Percentiles rank a stretch among this genome's conserved stretches.
Evolutionary conservation across 805 yeast species (phyloP).

Genomic region (Starmerella etchellsii): DNA sequence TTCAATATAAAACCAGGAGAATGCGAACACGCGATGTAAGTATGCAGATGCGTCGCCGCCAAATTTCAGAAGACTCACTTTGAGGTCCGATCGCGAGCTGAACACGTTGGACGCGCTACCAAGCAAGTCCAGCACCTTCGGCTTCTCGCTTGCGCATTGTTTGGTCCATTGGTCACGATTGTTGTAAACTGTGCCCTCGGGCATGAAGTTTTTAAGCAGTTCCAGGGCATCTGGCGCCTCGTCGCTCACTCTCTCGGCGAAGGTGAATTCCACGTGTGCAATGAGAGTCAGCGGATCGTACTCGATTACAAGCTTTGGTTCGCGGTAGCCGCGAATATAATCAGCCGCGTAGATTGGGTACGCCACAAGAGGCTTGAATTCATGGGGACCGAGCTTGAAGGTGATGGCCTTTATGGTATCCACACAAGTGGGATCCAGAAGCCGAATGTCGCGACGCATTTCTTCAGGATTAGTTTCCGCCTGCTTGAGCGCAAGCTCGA

Average conservation of each 20-base stretch:
- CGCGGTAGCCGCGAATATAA: constrained; percentile 71
- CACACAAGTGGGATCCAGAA: constrained; percentile 15
- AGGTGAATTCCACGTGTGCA: constrained; percentile 57
- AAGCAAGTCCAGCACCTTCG: constrained; percentile 21
- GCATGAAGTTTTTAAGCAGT: constrained; percentile 45
- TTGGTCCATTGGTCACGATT: constrained; percentile 62
- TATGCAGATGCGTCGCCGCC: constrained; percentile 1
- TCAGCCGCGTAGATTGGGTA: constrained; percentile 89
- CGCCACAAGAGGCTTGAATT: constrained; percentile 66
- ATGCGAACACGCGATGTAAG: constrained; percentile 56
- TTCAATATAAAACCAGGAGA: constrained; percentile 60
- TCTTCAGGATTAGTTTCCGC: constrained; percentile 16
- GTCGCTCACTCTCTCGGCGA: constrained; percentile 34
- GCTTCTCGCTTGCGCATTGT: background rate
- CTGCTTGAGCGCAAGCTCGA: constrained; percentile 13
- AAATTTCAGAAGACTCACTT: background rate
- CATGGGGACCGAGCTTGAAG: constrained; percentile 13
- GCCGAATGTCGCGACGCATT: constrained; percentile 12
- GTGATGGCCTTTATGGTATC: constrained; percentile 20
- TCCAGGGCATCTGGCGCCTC: constrained; percentile 47
- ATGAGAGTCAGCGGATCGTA: constrained; percentile 64
- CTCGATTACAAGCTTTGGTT: constrained; percentile 44
- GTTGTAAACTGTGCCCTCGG: constrained; percentile 42
- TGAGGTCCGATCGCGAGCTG: background rate
- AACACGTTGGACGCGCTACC: constrained; percentile 37